These are phyloP conservation scores for Catharanthus roseus DNA, from an alignment of 257 asterid species.

Conservation along the genomic window DNA sequence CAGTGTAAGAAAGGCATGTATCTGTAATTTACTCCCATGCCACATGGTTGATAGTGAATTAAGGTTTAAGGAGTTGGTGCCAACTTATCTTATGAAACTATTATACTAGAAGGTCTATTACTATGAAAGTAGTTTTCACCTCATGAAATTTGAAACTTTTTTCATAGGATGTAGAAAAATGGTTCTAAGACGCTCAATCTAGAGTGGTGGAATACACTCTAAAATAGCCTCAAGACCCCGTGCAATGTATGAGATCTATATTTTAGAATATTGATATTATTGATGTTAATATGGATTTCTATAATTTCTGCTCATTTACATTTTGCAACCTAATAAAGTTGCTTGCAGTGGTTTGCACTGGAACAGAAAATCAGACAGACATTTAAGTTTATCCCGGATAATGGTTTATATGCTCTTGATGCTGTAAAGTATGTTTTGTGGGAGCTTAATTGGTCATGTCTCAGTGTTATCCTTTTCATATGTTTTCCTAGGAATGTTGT, in stretches of 20 bases:
- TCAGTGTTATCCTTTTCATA: not conserved
- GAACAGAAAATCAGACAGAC: not conserved
- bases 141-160: not conserved
- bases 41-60: not conserved
- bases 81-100: not conserved
- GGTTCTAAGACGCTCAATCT: not conserved
- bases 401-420: not conserved
- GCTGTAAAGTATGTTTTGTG: no score
- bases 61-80: not conserved
- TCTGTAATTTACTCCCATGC: no score
- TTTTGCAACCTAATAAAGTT: not conserved
- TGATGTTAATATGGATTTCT: no score
- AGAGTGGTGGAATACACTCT: not conserved
- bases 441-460: not conserved
- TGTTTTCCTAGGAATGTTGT: slow-evolving; percentile 76
- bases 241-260: no score
- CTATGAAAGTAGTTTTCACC: not conserved
- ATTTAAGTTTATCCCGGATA: not conserved
- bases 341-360: not conserved
- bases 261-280: no score
- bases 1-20: not conserved
- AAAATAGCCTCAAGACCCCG: no score
- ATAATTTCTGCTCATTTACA: not conserved
- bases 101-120: not conserved
- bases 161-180: not conserved